These are phyloP conservation scores for Malassezia dermatis DNA, from an alignment of 1,284 basidiomycete genomes.

Conservation along the genomic window DNA sequence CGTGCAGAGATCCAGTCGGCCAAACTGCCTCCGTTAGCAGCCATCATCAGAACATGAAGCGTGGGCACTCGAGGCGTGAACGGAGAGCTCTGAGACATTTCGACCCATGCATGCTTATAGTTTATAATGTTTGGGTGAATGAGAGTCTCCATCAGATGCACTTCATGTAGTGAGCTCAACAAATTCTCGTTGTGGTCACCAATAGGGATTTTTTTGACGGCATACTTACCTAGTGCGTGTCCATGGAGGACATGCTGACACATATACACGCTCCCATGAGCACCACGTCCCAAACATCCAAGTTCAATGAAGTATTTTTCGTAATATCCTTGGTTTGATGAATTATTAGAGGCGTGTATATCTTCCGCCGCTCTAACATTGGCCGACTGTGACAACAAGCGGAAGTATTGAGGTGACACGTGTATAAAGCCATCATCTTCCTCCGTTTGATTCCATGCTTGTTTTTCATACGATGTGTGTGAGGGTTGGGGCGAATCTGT, in stretches of 20 bases:
- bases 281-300: slow-evolving; percentile 74
- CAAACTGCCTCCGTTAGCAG: slow-evolving; percentile 43
- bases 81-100: slow-evolving; percentile 48
- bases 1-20: slow-evolving; percentile 39
- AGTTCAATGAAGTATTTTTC: slow-evolving; percentile 76
- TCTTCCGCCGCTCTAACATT: neutral
- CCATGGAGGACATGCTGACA: slow-evolving; percentile 74
- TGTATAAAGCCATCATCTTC: slow-evolving; percentile 16
- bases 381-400: slow-evolving; percentile 25
- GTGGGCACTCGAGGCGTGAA: slow-evolving; percentile 40
- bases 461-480: neutral
- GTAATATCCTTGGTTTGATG: slow-evolving; percentile 51
- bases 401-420: slow-evolving; percentile 35
- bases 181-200: slow-evolving; percentile 54
- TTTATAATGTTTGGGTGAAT: slow-evolving; percentile 84
- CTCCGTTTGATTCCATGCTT: neutral
- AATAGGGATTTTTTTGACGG: slow-evolving; percentile 89
- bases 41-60: slow-evolving; percentile 44
- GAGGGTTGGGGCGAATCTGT: neutral
- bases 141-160: slow-evolving; percentile 70
- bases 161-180: slow-evolving; percentile 50
- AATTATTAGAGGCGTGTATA: neutral
- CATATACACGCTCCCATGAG: slow-evolving; percentile 75
- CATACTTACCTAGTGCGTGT: slow-evolving; percentile 61
- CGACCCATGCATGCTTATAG: slow-evolving; percentile 86